A percentile compares a stretch with the other conserved stretches of the same genome.
Conservation (phyloP, 2,329 filamentous ascomycete species). For the Microcera coccophila region DNA sequence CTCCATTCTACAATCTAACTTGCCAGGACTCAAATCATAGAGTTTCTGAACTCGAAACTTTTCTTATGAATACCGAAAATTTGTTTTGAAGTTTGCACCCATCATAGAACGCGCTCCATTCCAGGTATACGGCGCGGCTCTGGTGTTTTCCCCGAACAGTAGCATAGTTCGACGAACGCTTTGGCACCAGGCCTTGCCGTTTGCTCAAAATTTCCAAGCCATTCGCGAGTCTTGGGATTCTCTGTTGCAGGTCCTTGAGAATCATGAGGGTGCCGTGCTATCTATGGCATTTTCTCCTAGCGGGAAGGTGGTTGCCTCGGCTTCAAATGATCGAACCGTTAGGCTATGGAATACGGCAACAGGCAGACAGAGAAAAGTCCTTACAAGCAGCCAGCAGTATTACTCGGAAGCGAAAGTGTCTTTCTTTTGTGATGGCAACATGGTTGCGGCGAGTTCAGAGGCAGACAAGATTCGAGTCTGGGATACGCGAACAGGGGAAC, state of each 20-base stretch:
- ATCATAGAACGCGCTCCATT: not conserved
- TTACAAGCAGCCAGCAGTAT: not conserved
- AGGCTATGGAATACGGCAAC: not conserved
- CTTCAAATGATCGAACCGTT: not conserved
- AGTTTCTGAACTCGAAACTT: not conserved
- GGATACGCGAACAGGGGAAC: not conserved
- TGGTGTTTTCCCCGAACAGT: not conserved
- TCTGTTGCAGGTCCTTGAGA: not conserved
- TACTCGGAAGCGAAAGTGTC: not conserved
- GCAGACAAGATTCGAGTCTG: not conserved
- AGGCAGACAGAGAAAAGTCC: not conserved
- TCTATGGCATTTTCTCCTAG: not conserved
- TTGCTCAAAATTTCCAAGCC: not conserved
- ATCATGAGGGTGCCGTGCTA: not conserved
- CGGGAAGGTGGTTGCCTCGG: not conserved
- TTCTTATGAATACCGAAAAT: not conserved
- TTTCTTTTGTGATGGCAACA: not conserved
- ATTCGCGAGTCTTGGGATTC: not conserved
- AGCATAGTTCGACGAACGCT: not conserved
- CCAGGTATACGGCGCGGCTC: not conserved
- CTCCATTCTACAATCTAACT: too few relatives aligned
- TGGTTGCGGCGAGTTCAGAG: not conserved
- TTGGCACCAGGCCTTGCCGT: not conserved
- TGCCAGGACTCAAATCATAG: not conserved
- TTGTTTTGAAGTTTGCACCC: not conserved